phyloP scores from a whole-genome alignment of 2,329 filamentous ascomycete species.

The Coniochaeta ligniaria region DNA sequence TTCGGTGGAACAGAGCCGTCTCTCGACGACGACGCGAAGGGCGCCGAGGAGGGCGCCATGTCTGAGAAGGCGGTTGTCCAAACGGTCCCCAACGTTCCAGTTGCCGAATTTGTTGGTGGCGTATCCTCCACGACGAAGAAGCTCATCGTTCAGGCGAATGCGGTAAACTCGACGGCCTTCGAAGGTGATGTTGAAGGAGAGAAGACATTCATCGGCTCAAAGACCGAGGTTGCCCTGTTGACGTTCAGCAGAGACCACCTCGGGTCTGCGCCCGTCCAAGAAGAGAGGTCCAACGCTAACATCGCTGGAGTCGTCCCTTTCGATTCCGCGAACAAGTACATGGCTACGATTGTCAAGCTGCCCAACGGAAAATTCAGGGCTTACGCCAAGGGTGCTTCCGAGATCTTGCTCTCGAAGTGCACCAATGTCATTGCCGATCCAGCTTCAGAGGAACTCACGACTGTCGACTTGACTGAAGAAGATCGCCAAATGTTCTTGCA shows the following conservation, averaged over 20 bases:
- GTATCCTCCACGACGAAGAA: conserved; percentile 12
- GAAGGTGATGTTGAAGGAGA: conserved; percentile 32
- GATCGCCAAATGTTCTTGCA: conserved; percentile 46
- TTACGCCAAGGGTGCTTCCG: conserved; percentile 50
- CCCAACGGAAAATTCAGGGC: conserved; percentile 38
- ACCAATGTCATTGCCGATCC: conserved; percentile 37
- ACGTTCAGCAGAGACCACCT: conserved; percentile 42
- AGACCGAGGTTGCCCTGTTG: conserved; percentile 47
- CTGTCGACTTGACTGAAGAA: conserved; percentile 44
- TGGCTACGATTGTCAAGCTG: conserved; percentile 46
- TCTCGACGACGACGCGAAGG: conserved; percentile 13
- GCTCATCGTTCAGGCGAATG: conserved; percentile 20
- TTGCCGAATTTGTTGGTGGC: conserved; percentile 15
- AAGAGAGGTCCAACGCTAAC: conserved; percentile 38
- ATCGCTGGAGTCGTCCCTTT: conserved; percentile 44
- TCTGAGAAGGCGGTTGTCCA: conserved; percentile 18
- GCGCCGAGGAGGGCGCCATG: neutral
- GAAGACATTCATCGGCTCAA: conserved; percentile 42
- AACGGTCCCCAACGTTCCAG: conserved; percentile 17
- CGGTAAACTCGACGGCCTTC: conserved; percentile 46
- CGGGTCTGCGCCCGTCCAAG: conserved; percentile 33
- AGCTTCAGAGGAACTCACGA: conserved; percentile 38
- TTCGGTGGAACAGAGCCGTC: conserved; percentile 22
- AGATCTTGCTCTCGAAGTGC: conserved; percentile 43
- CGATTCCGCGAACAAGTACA: conserved; percentile 47